Conservation (phyloP, 2,329 filamentous ascomycete species). For the Colletotrichum sp. region DNA sequence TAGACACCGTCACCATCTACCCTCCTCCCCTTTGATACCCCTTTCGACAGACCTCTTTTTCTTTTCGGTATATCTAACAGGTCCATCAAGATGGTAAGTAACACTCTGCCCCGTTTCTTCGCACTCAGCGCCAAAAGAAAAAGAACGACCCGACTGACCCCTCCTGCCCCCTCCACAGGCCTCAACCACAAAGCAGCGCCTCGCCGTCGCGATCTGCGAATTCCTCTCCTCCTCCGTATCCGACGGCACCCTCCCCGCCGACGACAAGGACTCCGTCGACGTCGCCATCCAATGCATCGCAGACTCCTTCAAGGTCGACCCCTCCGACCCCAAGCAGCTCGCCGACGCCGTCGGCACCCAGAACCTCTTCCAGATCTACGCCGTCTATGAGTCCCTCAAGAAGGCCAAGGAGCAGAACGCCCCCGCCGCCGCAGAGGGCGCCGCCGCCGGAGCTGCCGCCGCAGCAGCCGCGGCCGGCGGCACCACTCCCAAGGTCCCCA, state of each 20-base stretch:
- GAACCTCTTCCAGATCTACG: conserved; percentile 89
- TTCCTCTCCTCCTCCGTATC: conserved; percentile 85
- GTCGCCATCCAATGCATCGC: conserved; percentile 93
- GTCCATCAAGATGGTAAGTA: conserved; percentile 14
- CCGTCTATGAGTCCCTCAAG: conserved; percentile 95
- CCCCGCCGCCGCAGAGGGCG: not conserved
- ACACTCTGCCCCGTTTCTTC: not conserved
- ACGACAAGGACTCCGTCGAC: conserved; percentile 93
- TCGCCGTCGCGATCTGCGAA: conserved; percentile 96
- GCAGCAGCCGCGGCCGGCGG: conserved; percentile 25
- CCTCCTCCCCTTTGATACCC: not conserved
- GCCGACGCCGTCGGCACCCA: conserved; percentile 82
- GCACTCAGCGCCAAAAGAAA: too few relatives aligned
- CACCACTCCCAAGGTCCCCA: conserved; percentile 35
- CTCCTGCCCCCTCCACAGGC: conserved; percentile 33
- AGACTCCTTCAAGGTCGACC: conserved; percentile 94
- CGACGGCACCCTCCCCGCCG: conserved; percentile 86
- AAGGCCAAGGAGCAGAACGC: conserved; percentile 39
- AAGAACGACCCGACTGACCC: not conserved
- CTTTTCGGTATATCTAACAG: not conserved
- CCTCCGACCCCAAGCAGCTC: conserved; percentile 74
- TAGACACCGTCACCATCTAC: not conserved
- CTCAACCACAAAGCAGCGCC: conserved; percentile 73
- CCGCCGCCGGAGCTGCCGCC: conserved; percentile 45
- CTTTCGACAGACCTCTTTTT: not conserved